Evolutionary conservation across 345 rosid species (phyloP), one percentile per base, ranked within the genome.

Genomic region (Gossypium arboreum): DNA sequence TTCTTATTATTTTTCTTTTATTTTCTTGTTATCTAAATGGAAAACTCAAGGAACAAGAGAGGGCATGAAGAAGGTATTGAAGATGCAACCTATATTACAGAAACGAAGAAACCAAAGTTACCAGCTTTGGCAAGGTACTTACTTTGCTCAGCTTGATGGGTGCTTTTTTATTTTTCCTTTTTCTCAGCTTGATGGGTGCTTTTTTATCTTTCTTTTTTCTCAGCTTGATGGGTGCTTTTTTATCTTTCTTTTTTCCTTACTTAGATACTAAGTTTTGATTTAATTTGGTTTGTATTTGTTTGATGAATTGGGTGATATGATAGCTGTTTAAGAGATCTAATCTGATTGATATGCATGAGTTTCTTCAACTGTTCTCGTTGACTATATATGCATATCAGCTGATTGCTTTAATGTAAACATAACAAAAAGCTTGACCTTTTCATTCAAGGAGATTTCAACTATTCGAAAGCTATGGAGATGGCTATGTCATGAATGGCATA

Each of bases 121-220:
- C 98, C 97, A 20, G 91, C 92, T 78, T 88, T 94, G 75, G 97
- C 94, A 65, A 89, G 97, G 98, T 94, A 80, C 74, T 77, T 79
- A 55, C 63, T 59, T 34, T 34, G 7, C 41, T 69, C 74, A 62
- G 39, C 45, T 64, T 2, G 2, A 12, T 60, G 50, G 51, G 16
- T 1, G 12, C 34, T 27, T 51, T 3, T 48, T 16, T 4, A n/a
- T 55, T 12, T 4, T 70, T 72, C 8, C 5, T 70, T 74, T 44
- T 20, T 20, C 41, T 69, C 74, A 62, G 39, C 45, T 64, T 2
- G 25, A 24, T 24, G 25, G 25, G 25, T 24, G 12, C 34, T 27
- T 52, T 3, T 50, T 16, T 4, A n/a, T 55, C 16, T 4, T 70
- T 72, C 10, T 9, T 70, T 74, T 44, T n/a, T 68, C 39, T 69